Conservation (phyloP, 768 basidiomycete genomes). For the Cystofilobasidium ferigula region DNA sequence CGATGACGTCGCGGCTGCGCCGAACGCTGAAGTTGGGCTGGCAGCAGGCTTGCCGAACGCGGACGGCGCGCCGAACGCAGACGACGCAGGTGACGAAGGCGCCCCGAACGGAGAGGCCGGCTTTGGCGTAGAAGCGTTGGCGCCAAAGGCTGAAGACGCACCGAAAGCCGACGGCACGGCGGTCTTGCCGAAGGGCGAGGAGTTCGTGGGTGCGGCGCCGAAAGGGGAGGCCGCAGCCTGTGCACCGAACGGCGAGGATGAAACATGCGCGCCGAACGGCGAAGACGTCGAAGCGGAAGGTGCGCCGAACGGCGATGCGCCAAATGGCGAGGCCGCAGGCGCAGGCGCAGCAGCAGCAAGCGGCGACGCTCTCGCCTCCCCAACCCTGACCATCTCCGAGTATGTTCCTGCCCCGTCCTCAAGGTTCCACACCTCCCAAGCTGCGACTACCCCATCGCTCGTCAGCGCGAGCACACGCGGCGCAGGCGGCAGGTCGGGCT, state of each 20-base stretch:
- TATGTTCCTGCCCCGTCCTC: constrained; percentile 30
- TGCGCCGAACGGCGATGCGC: constrained; percentile 2
- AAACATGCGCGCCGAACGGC: neutral
- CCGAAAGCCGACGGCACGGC: constrained; percentile 12
- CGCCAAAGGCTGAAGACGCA: constrained; percentile 14
- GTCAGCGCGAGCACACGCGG: constrained; percentile 37
- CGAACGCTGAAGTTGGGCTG: constrained; percentile 9
- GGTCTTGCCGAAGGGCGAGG: constrained; percentile 5
- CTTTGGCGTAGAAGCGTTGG: neutral
- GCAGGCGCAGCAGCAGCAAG: neutral
- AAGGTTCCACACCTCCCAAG: constrained; percentile 36
- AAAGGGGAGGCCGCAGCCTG: neutral
- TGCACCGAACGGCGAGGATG: too few species aligned
- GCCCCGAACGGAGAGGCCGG: constrained; percentile 16
- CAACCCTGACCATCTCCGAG: constrained; percentile 32
- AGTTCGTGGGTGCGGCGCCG: neutral
- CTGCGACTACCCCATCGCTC: constrained; percentile 38
- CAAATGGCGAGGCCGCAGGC: neutral
- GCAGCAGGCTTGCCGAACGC: constrained; percentile 5
- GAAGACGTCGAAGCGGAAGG: constrained; percentile 2
- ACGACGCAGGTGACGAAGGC: neutral
- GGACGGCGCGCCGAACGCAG: constrained; percentile 8
- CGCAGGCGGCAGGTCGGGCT: constrained; percentile 33
- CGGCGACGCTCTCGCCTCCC: constrained; percentile 5
- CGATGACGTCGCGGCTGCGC: neutral